A percentile compares a stretch with the other conserved stretches of the same genome.
Conservation (phyloP, 2,329 filamentous ascomycete genomes). For the Teratosphaeria gauchensis region DNA sequence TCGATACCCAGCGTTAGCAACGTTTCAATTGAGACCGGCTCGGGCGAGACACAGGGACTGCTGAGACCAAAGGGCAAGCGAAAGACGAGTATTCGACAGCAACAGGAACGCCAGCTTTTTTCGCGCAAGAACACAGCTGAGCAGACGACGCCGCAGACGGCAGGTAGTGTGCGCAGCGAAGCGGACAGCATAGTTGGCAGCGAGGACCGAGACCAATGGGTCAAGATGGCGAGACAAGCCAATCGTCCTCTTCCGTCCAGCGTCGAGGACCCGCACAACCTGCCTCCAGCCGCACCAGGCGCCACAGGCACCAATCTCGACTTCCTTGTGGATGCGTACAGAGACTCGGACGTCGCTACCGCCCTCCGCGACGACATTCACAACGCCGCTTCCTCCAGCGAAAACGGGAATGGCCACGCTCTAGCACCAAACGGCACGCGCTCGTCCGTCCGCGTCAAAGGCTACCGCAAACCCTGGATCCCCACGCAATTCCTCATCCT, state of each 20-base stretch:
- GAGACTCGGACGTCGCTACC: conserved; percentile 65
- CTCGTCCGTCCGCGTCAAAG: conserved; percentile 50
- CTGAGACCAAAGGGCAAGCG: conserved; percentile 60
- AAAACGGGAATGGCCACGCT: conserved; percentile 45
- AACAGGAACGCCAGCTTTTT: conserved; percentile 83
- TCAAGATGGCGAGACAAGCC: conserved; percentile 46
- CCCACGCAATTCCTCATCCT: conserved; percentile 78
- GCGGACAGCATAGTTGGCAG: conserved; percentile 33
- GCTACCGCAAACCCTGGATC: conserved; percentile 74
- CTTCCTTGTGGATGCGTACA: conserved; percentile 65
- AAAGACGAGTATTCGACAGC: conserved; percentile 69
- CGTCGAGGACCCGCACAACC: conserved; percentile 40
- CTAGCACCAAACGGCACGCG: conserved; percentile 32
- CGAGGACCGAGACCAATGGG: conserved; percentile 45
- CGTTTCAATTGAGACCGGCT: conserved; percentile 46
- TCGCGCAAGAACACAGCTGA: conserved; percentile 64
- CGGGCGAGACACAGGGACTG: conserved; percentile 35
- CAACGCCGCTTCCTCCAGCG: conserved; percentile 54
- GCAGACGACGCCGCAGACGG: conserved; percentile 23
- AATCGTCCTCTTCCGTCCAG: conserved; percentile 44
- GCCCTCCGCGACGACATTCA: conserved; percentile 70
- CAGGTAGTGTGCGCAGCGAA: conserved; percentile 46
- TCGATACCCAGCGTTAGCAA: conserved; percentile 79
- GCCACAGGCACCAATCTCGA: conserved; percentile 70
- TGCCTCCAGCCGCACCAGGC: conserved; percentile 25